Evolutionary conservation across 805 yeast species (phyloP).

Genomic region (Metschnikowia drakensbergensis): DNA sequence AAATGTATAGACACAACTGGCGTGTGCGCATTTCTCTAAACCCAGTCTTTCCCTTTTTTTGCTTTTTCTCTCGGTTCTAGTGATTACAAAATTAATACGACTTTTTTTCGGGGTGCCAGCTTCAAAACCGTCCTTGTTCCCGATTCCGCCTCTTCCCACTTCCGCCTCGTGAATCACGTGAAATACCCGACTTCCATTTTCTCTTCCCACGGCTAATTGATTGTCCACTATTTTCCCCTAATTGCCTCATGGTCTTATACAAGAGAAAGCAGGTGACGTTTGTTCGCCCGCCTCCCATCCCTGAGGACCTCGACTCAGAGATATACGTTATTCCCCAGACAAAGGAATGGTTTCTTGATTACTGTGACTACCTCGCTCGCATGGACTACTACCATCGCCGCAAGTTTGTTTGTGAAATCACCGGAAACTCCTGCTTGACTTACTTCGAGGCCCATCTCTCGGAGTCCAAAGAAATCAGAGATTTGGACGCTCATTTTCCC

Average conservation of each 20-base stretch:
- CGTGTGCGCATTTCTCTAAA: conserved; percentile 5
- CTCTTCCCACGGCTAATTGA: neutral
- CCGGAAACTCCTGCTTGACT: conserved; percentile 89
- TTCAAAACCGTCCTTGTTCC: neutral
- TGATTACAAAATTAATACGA: neutral
- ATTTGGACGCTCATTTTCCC: conserved; percentile 80
- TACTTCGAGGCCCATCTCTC: conserved; percentile 83
- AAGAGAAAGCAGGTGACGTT: conserved; percentile 67
- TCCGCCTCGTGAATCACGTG: neutral
- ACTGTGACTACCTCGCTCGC: conserved; percentile 70
- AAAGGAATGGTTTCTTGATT: conserved; percentile 78
- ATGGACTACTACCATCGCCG: conserved; percentile 69
- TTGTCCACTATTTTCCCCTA: neutral
- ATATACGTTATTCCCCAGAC: conserved; percentile 85
- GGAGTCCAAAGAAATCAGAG: conserved; percentile 54
- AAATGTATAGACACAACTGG: conserved; percentile 6
- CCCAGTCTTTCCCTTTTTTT: neutral
- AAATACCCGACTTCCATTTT: neutral
- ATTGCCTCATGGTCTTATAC: conserved; percentile 62
- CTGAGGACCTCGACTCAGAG: conserved; percentile 51
- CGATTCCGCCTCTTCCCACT: neutral
- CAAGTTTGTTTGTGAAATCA: conserved; percentile 91
- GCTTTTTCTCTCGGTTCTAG: conserved; percentile 1
- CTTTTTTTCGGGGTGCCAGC: neutral
- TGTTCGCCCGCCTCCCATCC: conserved; percentile 54